Evolutionary conservation across 495 filamentous ascomycete genomes (phyloP), one percentile per base, ranked within the genome.

Genomic region (Penicillium daleae): DNA sequence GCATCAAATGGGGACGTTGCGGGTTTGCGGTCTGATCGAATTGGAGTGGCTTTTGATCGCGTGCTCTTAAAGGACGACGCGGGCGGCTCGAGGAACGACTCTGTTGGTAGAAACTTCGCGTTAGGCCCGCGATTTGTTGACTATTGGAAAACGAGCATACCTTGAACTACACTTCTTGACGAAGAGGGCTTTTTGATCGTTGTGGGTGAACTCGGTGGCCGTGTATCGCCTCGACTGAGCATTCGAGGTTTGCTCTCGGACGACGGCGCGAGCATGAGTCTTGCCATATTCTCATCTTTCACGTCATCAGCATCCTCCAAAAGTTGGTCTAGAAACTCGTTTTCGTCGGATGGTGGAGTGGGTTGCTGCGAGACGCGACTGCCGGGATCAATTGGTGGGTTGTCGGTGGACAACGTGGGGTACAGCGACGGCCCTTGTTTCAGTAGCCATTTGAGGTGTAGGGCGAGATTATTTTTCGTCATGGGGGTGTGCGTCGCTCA

Each of bases 391-490:
- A 59, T 59, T 40, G 71, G 63, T 63, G 59, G 66, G 50, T 59
- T 54, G 33, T 74, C 67, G n/a, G 70, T 63, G 22, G 68, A 67
- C 61, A 78, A 64, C 51, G 71, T 70, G 22, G 71, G 71, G 59
- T 75, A 73, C 15, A 72, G 65, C 29, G 76, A 74, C 44, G 71
- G 68, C 56, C 76, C 76, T 75, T 74, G 77, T 31, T 73, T 69
- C 57, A 84, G 61, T 46, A 85, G 78, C 81, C 82, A 84, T 76
- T 76, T 75, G 42, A 85, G 74, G 67, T 85, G 80, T 62, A 67
- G 56, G 26, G 70, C 66, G 48, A 85, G 66, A 67, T 85, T 85
- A 69, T 80, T 75, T 67, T 72, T 83, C 71, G 82, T 84, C 82
- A 85, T 85, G 76, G 74, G 69, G 78, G 55, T 66, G 67, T 74